phyloP scores from a whole-genome alignment of 768 basidiomycete species.

The Hericium coralloides region DNA sequence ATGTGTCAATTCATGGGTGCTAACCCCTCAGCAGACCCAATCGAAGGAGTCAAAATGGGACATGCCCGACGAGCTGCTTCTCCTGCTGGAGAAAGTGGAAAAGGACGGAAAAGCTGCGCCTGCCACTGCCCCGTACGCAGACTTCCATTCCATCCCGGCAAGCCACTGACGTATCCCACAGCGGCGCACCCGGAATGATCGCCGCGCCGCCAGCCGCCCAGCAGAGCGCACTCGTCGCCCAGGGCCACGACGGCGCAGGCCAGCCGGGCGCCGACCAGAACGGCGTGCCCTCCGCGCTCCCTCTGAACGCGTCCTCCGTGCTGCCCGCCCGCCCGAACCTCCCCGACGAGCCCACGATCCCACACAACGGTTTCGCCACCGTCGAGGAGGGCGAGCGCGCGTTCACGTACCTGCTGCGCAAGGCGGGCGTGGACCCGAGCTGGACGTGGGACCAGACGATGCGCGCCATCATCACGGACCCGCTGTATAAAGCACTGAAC shows the following conservation, averaged over 20 bases:
- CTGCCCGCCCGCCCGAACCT: constrained; percentile 71
- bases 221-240: constrained; percentile 17
- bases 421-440: constrained; percentile 81
- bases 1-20: not conserved
- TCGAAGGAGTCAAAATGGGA: constrained; percentile 97
- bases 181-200: constrained; percentile 5
- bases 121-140: constrained; percentile 9
- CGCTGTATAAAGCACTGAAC: constrained; percentile 89
- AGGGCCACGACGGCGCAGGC: constrained; percentile 4
- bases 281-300: constrained; percentile 44
- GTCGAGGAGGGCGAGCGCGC: constrained; percentile 90
- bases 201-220: constrained; percentile 15
- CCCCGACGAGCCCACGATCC: constrained; percentile 82
- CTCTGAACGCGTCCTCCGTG: constrained; percentile 50
- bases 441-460: constrained; percentile 99
- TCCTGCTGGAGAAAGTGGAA: constrained; percentile 80
- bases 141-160: not conserved
- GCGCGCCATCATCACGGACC: constrained; percentile 97
- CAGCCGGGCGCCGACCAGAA: constrained; percentile 25
- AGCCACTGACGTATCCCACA: not conserved
- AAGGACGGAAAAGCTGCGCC: constrained; percentile 46
- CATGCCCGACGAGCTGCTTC: constrained; percentile 85
- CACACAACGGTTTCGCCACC: constrained; percentile 82
- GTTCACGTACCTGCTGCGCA: constrained; percentile 82
- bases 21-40: constrained; percentile 44